phyloP scores from a whole-genome alignment of 805 yeast species.

The Limtongia smithiae region DNA sequence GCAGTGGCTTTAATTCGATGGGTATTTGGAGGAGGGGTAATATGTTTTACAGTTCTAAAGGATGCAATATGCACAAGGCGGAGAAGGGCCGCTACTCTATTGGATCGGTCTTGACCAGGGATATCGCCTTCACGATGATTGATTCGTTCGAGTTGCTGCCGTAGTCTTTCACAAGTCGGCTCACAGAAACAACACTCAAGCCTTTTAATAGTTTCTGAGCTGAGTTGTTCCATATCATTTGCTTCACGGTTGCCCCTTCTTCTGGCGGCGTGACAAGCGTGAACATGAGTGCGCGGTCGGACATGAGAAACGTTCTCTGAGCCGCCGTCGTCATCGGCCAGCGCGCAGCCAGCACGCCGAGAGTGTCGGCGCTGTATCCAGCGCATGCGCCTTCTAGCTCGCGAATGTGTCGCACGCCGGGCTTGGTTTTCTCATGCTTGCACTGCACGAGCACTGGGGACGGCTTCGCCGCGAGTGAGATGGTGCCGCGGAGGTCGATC shows the following conservation, averaged over 20 bases:
- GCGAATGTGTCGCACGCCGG: constrained; percentile 45
- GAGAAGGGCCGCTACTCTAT: too few relatives aligned
- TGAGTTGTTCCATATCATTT: constrained; percentile 24
- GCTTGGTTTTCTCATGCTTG: constrained; percentile 38
- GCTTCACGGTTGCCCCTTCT: constrained; percentile 18
- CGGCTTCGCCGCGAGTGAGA: not conserved
- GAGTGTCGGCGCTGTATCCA: constrained; percentile 5
- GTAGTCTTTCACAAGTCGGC: not conserved
- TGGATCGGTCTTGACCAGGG: too few relatives aligned
- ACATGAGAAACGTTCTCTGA: constrained; percentile 10
- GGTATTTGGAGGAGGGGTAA: too few relatives aligned
- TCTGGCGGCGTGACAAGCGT: constrained; percentile 10
- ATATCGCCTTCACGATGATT: too few relatives aligned
- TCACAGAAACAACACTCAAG: constrained; percentile 5
- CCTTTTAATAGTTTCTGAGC: constrained; percentile 18
- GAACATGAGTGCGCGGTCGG: constrained; percentile 21
- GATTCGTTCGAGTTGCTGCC: not conserved
- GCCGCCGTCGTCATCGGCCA: constrained; percentile 20
- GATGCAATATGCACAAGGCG: too few relatives aligned
- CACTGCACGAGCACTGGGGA: constrained; percentile 30
- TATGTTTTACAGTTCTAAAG: too few relatives aligned
- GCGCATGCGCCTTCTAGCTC: constrained; percentile 29
- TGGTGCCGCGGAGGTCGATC: constrained; percentile 30
- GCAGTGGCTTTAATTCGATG: not conserved
- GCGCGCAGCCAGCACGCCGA: constrained; percentile 27